Base-by-base conservation (phyloP, 352 stramenopile species). In the Pythium pyrilobum region DNA sequence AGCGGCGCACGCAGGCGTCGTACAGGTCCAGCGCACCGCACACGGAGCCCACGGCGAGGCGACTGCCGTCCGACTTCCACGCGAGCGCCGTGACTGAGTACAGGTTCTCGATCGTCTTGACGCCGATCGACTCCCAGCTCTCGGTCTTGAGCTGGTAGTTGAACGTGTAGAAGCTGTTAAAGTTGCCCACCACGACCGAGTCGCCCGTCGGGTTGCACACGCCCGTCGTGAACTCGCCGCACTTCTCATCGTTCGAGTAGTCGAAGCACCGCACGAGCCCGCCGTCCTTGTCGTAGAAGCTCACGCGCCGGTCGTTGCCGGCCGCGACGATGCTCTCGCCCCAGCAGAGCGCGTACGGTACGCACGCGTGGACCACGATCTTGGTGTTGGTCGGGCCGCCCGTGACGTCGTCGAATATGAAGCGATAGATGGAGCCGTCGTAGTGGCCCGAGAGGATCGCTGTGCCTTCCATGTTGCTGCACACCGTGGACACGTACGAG, bases 91-190 rank as follows among this genome's bases (percentile, higher is more conserved):
- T 97, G 20, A 98, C 87, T 2, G 84, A 95, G 62, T 97, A 98
- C 37, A 97, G 71, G 61, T 97, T 96, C 40, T 93, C 80, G 37
- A 98, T 92, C 16, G 41, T 70, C 59, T 96, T 97, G n/a, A 81
- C 60, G 3, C 69, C 71, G 7, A 88, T 64, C 4, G 78, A 56
- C 49, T 96, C 88, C 90, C 90, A 97, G 11, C 62, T 80, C 32
- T 92, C 69, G n/a, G 67, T 86, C 63, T 92, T 89, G 41, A 74
- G 62, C 56, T 95, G 85, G 62, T 87, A 93, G 34, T 74, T 75
- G 69, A 91, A 98, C 12, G 89, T 86, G 70, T 95, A 96, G 61
- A 97, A 97, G 37, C 67, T 78, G 59, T 97, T 87, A 56, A 97
- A 98, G 66, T 97, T 98, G 34, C 92, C 93, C 4, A 98, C 74